phyloP scores from a whole-genome alignment of 257 asterid species.

The Perilla frutescens region DNA sequence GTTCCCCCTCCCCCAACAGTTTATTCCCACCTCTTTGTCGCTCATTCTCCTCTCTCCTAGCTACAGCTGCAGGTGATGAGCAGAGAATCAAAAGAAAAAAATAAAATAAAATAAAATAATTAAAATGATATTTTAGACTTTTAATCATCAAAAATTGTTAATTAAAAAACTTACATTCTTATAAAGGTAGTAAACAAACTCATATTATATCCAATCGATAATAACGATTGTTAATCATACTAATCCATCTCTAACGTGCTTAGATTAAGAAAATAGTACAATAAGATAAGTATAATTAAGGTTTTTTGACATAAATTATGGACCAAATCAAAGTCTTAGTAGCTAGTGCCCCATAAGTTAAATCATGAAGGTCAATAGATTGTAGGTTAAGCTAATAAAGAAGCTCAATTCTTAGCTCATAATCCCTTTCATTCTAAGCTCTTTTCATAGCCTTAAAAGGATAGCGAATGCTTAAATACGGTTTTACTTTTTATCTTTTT shows the following conservation, averaged over 20 bases:
- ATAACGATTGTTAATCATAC: neutral
- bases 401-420: neutral
- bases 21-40: too few species aligned
- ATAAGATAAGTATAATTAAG: neutral
- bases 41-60: too few species aligned
- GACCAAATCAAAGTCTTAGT: neutral
- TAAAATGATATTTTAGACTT: too few species aligned
- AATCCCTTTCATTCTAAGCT: slow-evolving; percentile 6
- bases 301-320: neutral
- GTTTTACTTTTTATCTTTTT: neutral
- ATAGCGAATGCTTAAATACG: neutral
- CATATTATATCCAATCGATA: too few species aligned
- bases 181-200: too few species aligned
- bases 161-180: too few species aligned
- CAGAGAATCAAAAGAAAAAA: too few species aligned
- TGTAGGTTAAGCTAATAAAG: slow-evolving; percentile 3
- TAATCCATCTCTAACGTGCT: neutral
- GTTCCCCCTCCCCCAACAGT: too few species aligned
- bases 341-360: neutral
- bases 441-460: neutral
- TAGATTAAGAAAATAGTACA: neutral
- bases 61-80: too few species aligned
- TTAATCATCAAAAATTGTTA: too few species aligned
- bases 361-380: neutral
- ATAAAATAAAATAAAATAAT: too few species aligned